Evolutionary conservation across 306 rosid genomes (phyloP).

Genomic region (Quercus bicolor): DNA sequence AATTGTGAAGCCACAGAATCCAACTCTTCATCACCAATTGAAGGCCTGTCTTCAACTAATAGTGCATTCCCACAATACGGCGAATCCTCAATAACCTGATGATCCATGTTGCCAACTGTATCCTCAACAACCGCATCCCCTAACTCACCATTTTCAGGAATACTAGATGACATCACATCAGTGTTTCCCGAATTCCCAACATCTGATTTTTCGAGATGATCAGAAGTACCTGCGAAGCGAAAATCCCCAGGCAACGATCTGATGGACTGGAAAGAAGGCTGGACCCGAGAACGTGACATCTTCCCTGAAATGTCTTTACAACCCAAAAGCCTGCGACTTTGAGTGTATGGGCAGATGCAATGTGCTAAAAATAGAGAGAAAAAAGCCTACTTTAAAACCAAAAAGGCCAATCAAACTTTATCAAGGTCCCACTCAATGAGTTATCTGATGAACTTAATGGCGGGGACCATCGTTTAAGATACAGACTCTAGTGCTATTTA

Average conservation of each 20-base stretch:
- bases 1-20: constrained; percentile 47
- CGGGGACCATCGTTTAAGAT: constrained; percentile 66
- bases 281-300: constrained; percentile 52
- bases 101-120: constrained; percentile 42
- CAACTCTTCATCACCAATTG: constrained; percentile 53
- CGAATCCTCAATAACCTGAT: constrained; percentile 65
- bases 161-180: constrained; percentile 29
- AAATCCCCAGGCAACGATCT: constrained; percentile 70
- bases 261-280: constrained; percentile 52
- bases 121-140: constrained; percentile 35
- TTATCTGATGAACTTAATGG: constrained; percentile 50
- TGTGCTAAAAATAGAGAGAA: constrained; percentile 22
- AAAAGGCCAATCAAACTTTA: constrained; percentile 45
- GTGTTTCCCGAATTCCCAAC: constrained; percentile 32
- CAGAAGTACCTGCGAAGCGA: constrained; percentile 38
- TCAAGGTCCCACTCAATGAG: constrained; percentile 55
- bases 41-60: constrained; percentile 45
- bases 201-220: constrained; percentile 33
- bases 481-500: constrained; percentile 37
- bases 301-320: constrained; percentile 43
- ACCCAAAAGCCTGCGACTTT: constrained; percentile 22
- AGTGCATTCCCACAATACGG: constrained; percentile 53
- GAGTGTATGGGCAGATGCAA: constrained; percentile 32
- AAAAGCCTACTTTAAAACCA: constrained; percentile 38
- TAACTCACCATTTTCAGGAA: constrained; percentile 54